Base-by-base conservation (phyloP, 1,284 basidiomycete species). In the Ganoderma lucidum region DNA sequence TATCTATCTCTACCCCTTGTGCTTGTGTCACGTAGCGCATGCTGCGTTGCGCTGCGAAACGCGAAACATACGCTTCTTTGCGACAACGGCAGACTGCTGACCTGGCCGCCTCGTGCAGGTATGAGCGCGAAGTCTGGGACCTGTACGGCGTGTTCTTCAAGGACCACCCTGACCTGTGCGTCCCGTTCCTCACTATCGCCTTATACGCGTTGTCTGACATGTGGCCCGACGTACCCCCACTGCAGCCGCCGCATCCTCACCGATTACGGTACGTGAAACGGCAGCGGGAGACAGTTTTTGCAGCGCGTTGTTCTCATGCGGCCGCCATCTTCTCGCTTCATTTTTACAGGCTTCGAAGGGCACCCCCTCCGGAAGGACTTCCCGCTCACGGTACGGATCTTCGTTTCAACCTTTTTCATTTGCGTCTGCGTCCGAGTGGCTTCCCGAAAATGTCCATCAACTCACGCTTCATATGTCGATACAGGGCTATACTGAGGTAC, bases 351-450 rank as follows among this genome's bases (percentile, higher is more conserved):
- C 65, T 99, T 99, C 80, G 98, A 99, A 83, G 98, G 98, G 35
- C 96, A 99, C 81, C 97, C 97, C 15, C 83, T 99, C 70, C 90
- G 98, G 74, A 99, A 99, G 81, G 97, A 99, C 81, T 99, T 99
- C 88, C 97, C 97, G 23, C 83, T 99, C 74, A 98, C 96, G 4
- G 95, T 95, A 79, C 74, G 89, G 64, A 59, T 81, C 53, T 45
- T 44, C 60, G 56, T 15, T 8, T 30, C 65, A 35, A n/a, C 23
- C 39, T 15, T 17, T 14, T 53, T 28, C 23, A 19, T 53, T n/a
- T 51, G 30, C 19, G 30, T 2, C 23, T 42, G 17, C 9, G 19
- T 39, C 35, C 35, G n/a, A 23, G 4, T 32, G 56, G 35, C 35
- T 59, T 39, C 56, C 32, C 39, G 35, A 59, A 61, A 56, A 56